A percentile compares a stretch with the other conserved stretches of the same genome.
Evolutionary conservation across 2,329 filamentous ascomycete species (phyloP).

Genomic region (Nemania diffusa): DNA sequence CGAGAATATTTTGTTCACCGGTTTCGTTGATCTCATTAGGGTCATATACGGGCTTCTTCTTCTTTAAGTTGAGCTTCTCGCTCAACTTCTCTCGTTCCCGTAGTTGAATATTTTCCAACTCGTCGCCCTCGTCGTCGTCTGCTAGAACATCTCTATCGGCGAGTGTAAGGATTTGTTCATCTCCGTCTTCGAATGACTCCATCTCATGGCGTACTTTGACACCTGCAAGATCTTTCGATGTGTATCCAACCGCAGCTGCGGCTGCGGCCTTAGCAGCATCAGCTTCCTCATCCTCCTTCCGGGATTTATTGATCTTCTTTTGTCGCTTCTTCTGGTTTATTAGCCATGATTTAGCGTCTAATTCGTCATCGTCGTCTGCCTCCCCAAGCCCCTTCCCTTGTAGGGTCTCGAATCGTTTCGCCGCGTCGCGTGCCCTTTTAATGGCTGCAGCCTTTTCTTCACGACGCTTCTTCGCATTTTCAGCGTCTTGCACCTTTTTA

Average conservation of each 20-base stretch:
- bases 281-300: conserved; percentile 78
- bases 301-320: conserved; percentile 85
- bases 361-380: conserved; percentile 68
- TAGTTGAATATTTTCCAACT: conserved; percentile 81
- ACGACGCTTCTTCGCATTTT: conserved; percentile 79
- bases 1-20: conserved; percentile 74
- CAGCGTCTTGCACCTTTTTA: conserved; percentile 71
- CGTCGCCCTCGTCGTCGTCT: conserved; percentile 87
- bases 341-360: conserved; percentile 88
- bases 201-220: conserved; percentile 93
- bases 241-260: conserved; percentile 76
- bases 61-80: conserved; percentile 86
- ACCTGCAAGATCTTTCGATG: conserved; percentile 85
- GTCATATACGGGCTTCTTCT: conserved; percentile 89
- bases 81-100: conserved; percentile 77
- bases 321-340: conserved; percentile 91
- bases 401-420: conserved; percentile 78
- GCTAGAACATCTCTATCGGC: conserved; percentile 86
- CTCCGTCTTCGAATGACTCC: conserved; percentile 80
- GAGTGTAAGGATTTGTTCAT: conserved; percentile 92
- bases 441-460: conserved; percentile 85
- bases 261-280: conserved; percentile 77
- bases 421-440: conserved; percentile 86
- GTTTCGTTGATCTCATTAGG: conserved; percentile 77
- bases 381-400: conserved; percentile 89